Percentiles rank a stretch among this genome's conserved stretches.
Evolutionary conservation across 2,329 filamentous ascomycete genomes (phyloP).

Genomic region (Botrytis pseudocinerea): DNA sequence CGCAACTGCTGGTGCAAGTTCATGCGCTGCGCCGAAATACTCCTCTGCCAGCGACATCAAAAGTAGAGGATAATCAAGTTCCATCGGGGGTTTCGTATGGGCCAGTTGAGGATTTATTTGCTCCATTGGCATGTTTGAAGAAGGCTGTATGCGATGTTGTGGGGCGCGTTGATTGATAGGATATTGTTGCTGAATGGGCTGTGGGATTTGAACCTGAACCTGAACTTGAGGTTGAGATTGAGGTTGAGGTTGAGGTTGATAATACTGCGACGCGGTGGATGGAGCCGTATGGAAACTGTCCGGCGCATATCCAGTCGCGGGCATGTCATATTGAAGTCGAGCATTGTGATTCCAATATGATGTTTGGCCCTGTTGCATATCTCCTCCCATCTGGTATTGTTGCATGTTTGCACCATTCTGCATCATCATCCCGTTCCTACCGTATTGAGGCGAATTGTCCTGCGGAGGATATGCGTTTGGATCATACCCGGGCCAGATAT

Average conservation of each 20-base stretch:
- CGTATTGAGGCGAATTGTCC: conserved; percentile 21
- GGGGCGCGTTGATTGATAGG: conserved; percentile 12
- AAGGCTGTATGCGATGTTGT: conserved; percentile 6
- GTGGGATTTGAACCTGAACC: conserved; percentile 16
- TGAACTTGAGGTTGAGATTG: background rate
- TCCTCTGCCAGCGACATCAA: conserved; percentile 74
- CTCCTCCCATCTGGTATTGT: conserved; percentile 21
- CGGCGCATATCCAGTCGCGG: conserved; percentile 19
- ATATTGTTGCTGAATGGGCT: conserved; percentile 28
- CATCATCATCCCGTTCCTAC: conserved; percentile 17
- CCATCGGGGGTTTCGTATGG: conserved; percentile 14
- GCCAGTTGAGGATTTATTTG: conserved; percentile 23
- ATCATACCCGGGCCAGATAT: conserved; percentile 21
- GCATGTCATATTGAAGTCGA: conserved; percentile 17
- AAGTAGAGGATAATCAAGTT: conserved; percentile 43
- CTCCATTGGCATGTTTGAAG: conserved; percentile 19
- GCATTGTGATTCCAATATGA: conserved; percentile 20
- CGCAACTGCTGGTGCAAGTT: conserved; percentile 52
- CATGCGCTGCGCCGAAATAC: conserved; percentile 67
- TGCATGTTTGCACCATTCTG: conserved; percentile 17
- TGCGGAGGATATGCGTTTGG: conserved; percentile 23
- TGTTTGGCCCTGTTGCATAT: conserved; percentile 10
- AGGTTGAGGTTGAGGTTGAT: conserved; percentile 19
- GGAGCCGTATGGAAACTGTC: conserved; percentile 16
- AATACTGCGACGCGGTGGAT: conserved; percentile 23